These are phyloP conservation scores for Ceratonia siliqua DNA, from an alignment of 306 rosid genomes.

Conservation along the genomic window DNA sequence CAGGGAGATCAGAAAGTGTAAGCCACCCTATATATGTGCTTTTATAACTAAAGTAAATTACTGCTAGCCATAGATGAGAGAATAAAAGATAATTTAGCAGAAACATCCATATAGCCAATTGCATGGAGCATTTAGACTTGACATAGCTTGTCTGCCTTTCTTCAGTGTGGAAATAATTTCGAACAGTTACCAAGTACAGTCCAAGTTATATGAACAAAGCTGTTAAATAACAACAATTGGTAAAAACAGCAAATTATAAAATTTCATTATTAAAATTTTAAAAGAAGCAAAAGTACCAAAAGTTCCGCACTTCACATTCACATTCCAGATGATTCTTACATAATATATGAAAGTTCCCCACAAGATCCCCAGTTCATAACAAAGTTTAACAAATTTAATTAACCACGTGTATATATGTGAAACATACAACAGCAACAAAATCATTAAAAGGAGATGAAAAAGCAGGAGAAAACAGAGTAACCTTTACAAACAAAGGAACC, in stretches of 20 bases:
- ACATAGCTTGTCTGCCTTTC: conserved; percentile 6
- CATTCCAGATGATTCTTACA: neutral
- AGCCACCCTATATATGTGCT: conserved; percentile 16
- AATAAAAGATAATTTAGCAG: neutral
- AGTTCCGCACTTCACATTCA: conserved; percentile 7
- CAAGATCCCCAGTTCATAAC: conserved; percentile 1
- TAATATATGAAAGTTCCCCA: neutral
- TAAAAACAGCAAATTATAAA: conserved; percentile 8
- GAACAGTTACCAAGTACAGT: conserved; percentile 2
- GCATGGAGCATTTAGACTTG: conserved; percentile 17
- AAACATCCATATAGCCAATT: conserved; percentile 21
- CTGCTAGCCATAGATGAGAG: neutral
- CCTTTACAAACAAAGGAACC: neutral
- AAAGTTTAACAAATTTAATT: conserved; percentile 1
- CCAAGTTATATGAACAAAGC: neutral
- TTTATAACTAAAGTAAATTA: neutral
- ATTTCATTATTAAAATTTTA: neutral
- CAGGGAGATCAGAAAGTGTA: conserved; percentile 40
- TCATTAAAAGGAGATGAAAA: neutral
- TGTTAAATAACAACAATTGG: neutral
- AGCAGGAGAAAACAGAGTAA: conserved; percentile 1
- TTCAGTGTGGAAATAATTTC: neutral
- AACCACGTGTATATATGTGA: neutral
- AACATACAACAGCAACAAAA: conserved; percentile 17
- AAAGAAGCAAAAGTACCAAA: conserved; percentile 1